Percentiles rank a stretch among this genome's conserved stretches.
Evolutionary conservation across 2,329 filamentous ascomycete species (phyloP).

Genomic region (Claviceps monticola): DNA sequence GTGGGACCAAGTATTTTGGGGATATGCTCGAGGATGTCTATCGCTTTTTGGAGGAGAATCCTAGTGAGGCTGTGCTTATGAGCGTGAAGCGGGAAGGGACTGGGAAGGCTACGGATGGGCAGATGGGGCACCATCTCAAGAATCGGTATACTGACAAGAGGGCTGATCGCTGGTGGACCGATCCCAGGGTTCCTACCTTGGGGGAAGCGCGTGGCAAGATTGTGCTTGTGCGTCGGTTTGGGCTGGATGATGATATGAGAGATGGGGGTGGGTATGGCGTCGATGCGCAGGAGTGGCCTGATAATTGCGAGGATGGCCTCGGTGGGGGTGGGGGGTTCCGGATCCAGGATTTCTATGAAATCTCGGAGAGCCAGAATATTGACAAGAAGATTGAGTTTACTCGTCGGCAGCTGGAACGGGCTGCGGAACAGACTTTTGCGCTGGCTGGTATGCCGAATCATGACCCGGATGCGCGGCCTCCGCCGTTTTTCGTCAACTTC

Average conservation of each 20-base stretch:
- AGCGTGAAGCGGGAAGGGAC: constrained; percentile 85
- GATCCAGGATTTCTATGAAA: constrained; percentile 91
- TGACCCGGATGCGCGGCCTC: constrained; percentile 17
- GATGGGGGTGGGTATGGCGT: constrained; percentile 40
- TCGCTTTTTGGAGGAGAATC: constrained; percentile 62
- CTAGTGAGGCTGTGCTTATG: constrained; percentile 71
- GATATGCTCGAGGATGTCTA: constrained; percentile 59
- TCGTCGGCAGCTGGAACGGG: constrained; percentile 62
- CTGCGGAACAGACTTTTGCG: constrained; percentile 37
- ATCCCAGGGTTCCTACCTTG: constrained; percentile 61
- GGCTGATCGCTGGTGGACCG: constrained; percentile 60
- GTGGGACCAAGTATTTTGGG: constrained; percentile 65
- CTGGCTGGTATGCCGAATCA: constrained; percentile 23
- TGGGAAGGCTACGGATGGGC: constrained; percentile 63
- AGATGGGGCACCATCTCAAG: constrained; percentile 61
- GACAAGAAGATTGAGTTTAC: constrained; percentile 65
- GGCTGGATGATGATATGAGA: constrained; percentile 40
- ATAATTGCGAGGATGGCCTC: constrained; percentile 70
- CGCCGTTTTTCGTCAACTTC: constrained; percentile 81
- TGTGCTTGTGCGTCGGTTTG: constrained; percentile 72
- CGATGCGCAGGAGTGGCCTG: constrained; percentile 59
- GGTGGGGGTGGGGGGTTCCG: constrained; percentile 60
- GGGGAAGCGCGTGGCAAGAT: constrained; percentile 71
- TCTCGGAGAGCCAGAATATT: constrained; percentile 62
- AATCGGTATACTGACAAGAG: constrained; percentile 52